Evolutionary conservation across 106 monocot species (phyloP).

Genomic region (Acorus calamus): DNA sequence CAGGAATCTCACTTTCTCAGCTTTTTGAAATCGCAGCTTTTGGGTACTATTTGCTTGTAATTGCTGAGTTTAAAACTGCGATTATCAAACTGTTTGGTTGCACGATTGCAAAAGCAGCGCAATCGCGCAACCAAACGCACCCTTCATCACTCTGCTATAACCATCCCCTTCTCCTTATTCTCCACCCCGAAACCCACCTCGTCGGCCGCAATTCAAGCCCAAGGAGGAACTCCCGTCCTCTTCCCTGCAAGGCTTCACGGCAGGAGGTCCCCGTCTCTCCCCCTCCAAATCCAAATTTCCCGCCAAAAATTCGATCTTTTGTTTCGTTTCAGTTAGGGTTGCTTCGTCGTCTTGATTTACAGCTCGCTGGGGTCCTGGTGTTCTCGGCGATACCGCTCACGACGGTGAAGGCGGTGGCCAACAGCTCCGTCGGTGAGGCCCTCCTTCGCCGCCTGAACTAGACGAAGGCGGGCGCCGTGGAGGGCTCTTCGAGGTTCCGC

Average conservation of each 20-base stretch:
- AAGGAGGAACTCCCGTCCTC: background rate
- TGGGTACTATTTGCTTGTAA: too few relatives aligned
- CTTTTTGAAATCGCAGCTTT: too few relatives aligned
- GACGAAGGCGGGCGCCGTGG: slow-evolving; percentile 45
- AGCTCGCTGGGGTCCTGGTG: slow-evolving; percentile 86
- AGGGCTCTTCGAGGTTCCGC: slow-evolving; percentile 33
- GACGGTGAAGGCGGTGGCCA: slow-evolving; percentile 86
- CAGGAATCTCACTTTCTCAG: too few relatives aligned
- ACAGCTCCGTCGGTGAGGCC: slow-evolving; percentile 68
- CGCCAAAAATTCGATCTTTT: background rate
- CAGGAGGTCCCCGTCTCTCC: slow-evolving; percentile 20
- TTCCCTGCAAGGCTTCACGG: slow-evolving; percentile 37
- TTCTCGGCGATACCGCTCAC: slow-evolving; percentile 93
- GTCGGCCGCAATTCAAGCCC: too few relatives aligned
- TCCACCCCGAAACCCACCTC: too few relatives aligned
- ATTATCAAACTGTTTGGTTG: too few relatives aligned
- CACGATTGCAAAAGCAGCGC: too few relatives aligned
- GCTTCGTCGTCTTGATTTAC: background rate
- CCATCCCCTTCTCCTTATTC: background rate
- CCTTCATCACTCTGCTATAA: background rate
- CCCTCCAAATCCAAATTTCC: background rate
- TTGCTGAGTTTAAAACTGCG: too few relatives aligned
- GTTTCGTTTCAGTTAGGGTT: background rate
- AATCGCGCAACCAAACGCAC: too few relatives aligned
- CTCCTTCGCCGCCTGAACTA: slow-evolving; percentile 58